phyloP scores from a whole-genome alignment of 148 eudicot species.

The Dianthus caryophyllus region DNA sequence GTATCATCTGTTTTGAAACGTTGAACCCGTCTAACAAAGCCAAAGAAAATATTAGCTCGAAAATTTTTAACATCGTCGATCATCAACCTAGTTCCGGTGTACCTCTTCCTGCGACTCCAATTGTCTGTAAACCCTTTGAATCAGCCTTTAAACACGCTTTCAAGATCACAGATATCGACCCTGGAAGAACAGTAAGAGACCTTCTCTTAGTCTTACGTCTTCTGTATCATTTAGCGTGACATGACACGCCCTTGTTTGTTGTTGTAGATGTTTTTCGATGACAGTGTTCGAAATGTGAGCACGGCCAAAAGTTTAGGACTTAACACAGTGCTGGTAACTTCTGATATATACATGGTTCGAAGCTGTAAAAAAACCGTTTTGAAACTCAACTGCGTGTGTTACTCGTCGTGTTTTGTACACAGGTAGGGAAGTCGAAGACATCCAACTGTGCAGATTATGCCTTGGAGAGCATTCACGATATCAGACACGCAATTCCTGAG shows the following conservation, averaged over 20 bases:
- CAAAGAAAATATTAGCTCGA: constrained; percentile 17
- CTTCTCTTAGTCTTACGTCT: no score
- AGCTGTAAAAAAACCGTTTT: not conserved
- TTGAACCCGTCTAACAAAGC: constrained; percentile 41
- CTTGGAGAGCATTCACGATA: constrained; percentile 79
- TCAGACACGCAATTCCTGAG: constrained; percentile 77
- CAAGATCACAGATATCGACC: constrained; percentile 58
- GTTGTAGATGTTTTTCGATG: constrained; percentile 79
- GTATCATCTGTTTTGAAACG: constrained; percentile 80
- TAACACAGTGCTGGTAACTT: constrained; percentile 68
- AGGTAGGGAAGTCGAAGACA: constrained; percentile 76
- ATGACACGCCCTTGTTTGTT: not conserved
- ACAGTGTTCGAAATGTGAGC: constrained; percentile 65
- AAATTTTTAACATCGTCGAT: constrained; percentile 33
- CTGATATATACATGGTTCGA: not conserved
- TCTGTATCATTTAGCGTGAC: not conserved
- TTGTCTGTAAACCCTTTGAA: constrained; percentile 79
- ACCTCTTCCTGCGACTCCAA: constrained; percentile 44
- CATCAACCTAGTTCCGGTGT: constrained; percentile 34
- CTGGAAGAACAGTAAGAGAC: constrained; percentile 56
- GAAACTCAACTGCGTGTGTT: not conserved
- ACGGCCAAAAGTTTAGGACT: constrained; percentile 57
- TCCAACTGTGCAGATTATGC: constrained; percentile 57
- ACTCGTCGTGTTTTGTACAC: not conserved
- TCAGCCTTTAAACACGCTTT: constrained; percentile 52